These are phyloP conservation scores for Backusella morwellensis DNA, from an alignment of 192 early-diverging fungal species.

Conservation along the genomic window DNA sequence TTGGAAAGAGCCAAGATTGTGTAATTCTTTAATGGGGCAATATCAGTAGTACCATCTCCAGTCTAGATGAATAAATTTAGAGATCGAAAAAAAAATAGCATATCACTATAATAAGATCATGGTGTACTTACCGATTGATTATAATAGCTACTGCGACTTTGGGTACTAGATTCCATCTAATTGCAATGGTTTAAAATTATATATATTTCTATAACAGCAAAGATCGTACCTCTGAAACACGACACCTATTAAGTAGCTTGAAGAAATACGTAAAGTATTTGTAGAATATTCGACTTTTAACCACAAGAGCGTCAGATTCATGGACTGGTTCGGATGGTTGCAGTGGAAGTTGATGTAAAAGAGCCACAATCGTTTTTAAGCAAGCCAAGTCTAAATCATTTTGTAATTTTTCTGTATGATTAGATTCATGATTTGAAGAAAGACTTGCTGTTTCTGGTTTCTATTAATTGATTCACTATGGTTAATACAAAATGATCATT, in stretches of 20 bases:
- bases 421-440: not conserved
- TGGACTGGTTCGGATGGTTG: conserved; percentile 54
- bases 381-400: conserved; percentile 74
- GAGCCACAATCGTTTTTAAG: conserved; percentile 65
- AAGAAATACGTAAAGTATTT: conserved; percentile 78
- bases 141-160: not conserved
- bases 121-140: not conserved
- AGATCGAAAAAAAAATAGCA: not conserved
- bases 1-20: conserved; percentile 75
- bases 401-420: conserved; percentile 56
- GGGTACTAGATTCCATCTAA: conserved; percentile 8
- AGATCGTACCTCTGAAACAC: conserved; percentile 48
- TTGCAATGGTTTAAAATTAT: conserved; percentile 26
- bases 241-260: conserved; percentile 64
- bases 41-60: conserved; percentile 46
- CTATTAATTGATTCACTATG: not conserved
- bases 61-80: conserved; percentile 22
- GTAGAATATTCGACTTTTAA: conserved; percentile 63
- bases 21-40: conserved; percentile 57
- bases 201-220: not conserved
- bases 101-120: not conserved
- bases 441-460: conserved; percentile 20
- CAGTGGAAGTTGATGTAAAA: conserved; percentile 68
- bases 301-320: conserved; percentile 54
- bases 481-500: not conserved